Evolutionary conservation across 352 stramenopile genomes (phyloP).

Genomic region (Phytophthora idaei): DNA sequence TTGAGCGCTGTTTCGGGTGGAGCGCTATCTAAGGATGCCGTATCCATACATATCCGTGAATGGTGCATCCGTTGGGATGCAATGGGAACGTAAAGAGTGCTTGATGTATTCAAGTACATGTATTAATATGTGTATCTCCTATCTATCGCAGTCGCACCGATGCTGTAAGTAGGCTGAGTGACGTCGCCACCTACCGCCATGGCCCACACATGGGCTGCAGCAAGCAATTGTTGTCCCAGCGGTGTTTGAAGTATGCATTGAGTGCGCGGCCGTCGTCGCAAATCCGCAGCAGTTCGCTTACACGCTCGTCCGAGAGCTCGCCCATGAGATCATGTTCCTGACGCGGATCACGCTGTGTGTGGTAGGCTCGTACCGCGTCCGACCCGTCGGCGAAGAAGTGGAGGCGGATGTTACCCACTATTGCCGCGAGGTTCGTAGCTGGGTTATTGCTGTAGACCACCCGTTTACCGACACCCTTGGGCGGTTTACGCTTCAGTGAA

Average conservation of each 20-base stretch:
- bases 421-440: conserved; percentile 50
- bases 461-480: conserved; percentile 31
- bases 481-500: conserved; percentile 59
- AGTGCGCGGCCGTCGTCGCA: conserved; percentile 47
- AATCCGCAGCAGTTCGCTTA: conserved; percentile 41
- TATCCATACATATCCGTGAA: too few species aligned
- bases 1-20: too few species aligned
- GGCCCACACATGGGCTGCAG: conserved; percentile 29
- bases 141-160: too few species aligned
- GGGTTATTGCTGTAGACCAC: conserved; percentile 65
- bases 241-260: conserved; percentile 57
- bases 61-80: too few species aligned
- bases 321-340: conserved; percentile 53
- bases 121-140: too few species aligned
- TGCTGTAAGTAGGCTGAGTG: too few species aligned
- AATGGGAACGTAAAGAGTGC: too few species aligned
- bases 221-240: conserved; percentile 53
- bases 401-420: conserved; percentile 59
- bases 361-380: conserved; percentile 54
- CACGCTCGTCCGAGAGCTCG: conserved; percentile 32
- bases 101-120: too few species aligned
- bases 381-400: conserved; percentile 60
- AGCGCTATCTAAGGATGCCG: too few species aligned
- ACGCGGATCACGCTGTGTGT: conserved; percentile 49
- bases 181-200: not conserved